Base-by-base conservation (phyloP, 305 asterid genomes). In the Rubia balearica region DNA sequence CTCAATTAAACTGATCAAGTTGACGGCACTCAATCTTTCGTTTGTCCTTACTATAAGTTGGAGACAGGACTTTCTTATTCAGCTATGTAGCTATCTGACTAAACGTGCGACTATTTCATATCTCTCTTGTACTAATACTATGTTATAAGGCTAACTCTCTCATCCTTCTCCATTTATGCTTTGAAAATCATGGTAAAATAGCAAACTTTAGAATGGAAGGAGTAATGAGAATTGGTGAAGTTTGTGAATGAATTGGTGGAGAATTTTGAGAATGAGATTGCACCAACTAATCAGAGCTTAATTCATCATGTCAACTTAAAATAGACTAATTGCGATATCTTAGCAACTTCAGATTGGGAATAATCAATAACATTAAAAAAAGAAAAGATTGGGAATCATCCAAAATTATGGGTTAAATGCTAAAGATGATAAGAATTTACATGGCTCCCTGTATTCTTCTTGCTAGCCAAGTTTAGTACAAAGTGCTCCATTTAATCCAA, bases 381-480 rank as follows among this genome's bases (percentile, higher is more conserved):
- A 30, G 33, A 30, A 30, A 30, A 16, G 17, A 16, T 49, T 0
- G 57, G 57, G n/a, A 48, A 51, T 16, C 17, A 6, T 51, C 59
- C 59, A 51, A 51, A 16, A 51, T 17, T 51, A 51, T 17, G 17
- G 59, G 22, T 17, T 19, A 51, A 48, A 48, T 55, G 61, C 61
- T 55, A 57, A 9, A 22, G 38, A 24, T 22, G 63, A 21, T 8
- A 14, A 48, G 55, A 48, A 17, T 17, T 51, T 51, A 51, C 22
- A 51, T 51, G 5, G 7, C 24, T 51, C 10, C 61, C 46, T 68
- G 63, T 69, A 43, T 71, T 71, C 67, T 40, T 70, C 72, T 57
- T 73, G 68, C 16, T 67, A 43, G 49, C 72, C 77, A 73, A 73
- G 77, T 56, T 73, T 73, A 57, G 77, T 57, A 73, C 53, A 62